These are phyloP conservation scores for Aspergillus nomiae DNA, from an alignment of 2,329 filamentous ascomycete species.

Conservation along the genomic window DNA sequence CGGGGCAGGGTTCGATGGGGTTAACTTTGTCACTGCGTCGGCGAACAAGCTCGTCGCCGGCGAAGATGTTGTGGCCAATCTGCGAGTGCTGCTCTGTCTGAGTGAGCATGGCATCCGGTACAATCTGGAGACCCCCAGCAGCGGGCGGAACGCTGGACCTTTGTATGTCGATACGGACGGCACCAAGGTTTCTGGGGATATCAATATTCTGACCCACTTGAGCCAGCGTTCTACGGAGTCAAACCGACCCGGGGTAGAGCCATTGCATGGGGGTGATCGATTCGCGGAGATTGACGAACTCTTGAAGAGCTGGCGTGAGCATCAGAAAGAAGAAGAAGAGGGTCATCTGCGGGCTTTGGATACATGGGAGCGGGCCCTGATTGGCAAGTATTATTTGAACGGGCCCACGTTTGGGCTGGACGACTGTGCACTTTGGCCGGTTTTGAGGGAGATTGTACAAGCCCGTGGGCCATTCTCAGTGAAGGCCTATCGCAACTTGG, in stretches of 20 bases:
- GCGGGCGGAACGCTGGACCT: slow-evolving; percentile 3
- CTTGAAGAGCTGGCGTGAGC: slow-evolving; percentile 32
- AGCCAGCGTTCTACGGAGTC: slow-evolving; percentile 23
- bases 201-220: slow-evolving; percentile 36
- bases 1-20: slow-evolving; percentile 79
- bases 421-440: slow-evolving; percentile 48
- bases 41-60: slow-evolving; percentile 34
- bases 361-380: slow-evolving; percentile 36
- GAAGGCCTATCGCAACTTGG: slow-evolving; percentile 33
- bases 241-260: slow-evolving; percentile 28
- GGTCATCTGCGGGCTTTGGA: slow-evolving; percentile 22
- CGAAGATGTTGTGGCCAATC: slow-evolving; percentile 37
- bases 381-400: slow-evolving; percentile 37
- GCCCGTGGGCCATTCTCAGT: slow-evolving; percentile 24
- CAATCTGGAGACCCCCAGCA: slow-evolving; percentile 15
- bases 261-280: slow-evolving; percentile 30
- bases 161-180: slow-evolving; percentile 35
- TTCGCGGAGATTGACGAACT: slow-evolving; percentile 34
- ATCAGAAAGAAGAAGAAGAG: slow-evolving; percentile 10
- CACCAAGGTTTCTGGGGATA: slow-evolving; percentile 30
- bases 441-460: slow-evolving; percentile 41
- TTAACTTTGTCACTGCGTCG: slow-evolving; percentile 49
- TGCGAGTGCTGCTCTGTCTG: slow-evolving; percentile 41
- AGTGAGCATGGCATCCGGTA: slow-evolving; percentile 44
- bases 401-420: slow-evolving; percentile 41